phyloP scores from a whole-genome alignment of 2,329 filamentous ascomycete species.

The Dothidotthia symphoricarpi region DNA sequence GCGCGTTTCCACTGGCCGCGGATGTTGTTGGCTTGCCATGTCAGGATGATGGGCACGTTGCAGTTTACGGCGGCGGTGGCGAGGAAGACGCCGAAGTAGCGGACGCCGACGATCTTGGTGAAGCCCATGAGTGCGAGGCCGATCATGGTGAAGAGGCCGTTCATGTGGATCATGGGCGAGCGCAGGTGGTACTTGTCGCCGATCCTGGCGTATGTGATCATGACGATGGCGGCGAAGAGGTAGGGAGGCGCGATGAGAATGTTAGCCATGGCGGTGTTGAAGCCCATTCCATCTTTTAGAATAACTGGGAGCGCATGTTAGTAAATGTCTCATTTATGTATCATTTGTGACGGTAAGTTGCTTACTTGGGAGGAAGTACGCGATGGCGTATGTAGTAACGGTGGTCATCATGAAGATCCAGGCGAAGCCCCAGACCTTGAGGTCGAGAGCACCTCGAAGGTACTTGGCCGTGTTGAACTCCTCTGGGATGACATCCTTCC shows the following conservation, averaged over 20 bases:
- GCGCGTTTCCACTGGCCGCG: constrained; percentile 86
- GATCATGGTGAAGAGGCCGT: constrained; percentile 64
- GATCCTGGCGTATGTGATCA: constrained; percentile 57
- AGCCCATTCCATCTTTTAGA: constrained; percentile 31
- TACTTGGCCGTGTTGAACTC: constrained; percentile 26
- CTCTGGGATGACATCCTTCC: constrained; percentile 29
- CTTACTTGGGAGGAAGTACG: constrained; percentile 31
- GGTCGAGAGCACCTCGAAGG: constrained; percentile 16
- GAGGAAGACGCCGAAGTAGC: constrained; percentile 65
- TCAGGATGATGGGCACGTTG: constrained; percentile 71
- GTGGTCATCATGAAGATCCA: constrained; percentile 25
- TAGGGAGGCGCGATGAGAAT: constrained; percentile 30
- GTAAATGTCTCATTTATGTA: too few relatives aligned
- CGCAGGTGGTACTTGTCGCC: constrained; percentile 67
- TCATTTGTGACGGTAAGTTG: too few relatives aligned
- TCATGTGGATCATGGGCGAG: constrained; percentile 64
- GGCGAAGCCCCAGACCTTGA: constrained; percentile 26
- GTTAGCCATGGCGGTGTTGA: constrained; percentile 26
- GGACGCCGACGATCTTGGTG: constrained; percentile 54
- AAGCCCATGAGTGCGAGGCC: constrained; percentile 73
- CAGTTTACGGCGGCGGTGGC: constrained; percentile 71
- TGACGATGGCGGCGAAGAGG: constrained; percentile 29
- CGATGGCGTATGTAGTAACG: constrained; percentile 31
- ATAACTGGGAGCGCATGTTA: constrained; percentile 34
- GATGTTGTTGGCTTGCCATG: constrained; percentile 85